Evolutionary conservation across 108 stramenopile species (phyloP), one percentile per base, ranked within the genome.

Genomic region (Bacterosira constricta): DNA sequence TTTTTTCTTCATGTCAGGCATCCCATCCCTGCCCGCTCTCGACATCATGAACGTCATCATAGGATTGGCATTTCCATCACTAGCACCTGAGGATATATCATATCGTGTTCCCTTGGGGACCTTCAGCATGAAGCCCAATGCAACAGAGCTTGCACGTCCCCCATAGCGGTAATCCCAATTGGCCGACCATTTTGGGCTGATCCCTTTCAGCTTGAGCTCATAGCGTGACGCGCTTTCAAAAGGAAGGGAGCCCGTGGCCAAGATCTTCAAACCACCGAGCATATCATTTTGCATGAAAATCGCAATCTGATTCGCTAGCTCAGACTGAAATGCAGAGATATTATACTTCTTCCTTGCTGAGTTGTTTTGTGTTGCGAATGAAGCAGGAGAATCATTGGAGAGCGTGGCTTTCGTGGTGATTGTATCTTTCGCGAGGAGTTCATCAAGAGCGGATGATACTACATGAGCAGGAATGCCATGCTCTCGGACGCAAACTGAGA

Each of bases 381-480:
- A 30, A 68, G 67, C 67, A 42, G 67, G 67, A 17, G 67, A 68
- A 1, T 68, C 67, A 59, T 68, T 68, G 15, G 67, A 44, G 6
- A 68, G 58, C 15, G 58, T 60, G 20, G 67, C 67, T 25, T 68
- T 68, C 18, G 67, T 68, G 34, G 42, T 17, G 5, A 68, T 17
- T 15, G 53, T 34, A 6, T 17, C 26, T 27, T 37, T 60, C 30
- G 23, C 30, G 36, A 68, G 67, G 6, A 68, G 57, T 1, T 68
- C 67, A 25, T 60, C 67, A 6, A 68, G 56, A 44, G 44, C 10
- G 0, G 67, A 68, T 41, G 38, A 10, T 39, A 68, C 30, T 57
- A 68, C 27, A 39, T 68, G 67, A 34, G 67, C 57, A 44, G 67
- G 55, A 21, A 42, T 26, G 20, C 57, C 57, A 34, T 60, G 57